Percentiles rank a stretch among this genome's conserved stretches.
These are phyloP conservation scores for Ampelomyces quisqualis DNA, from an alignment of 2,329 filamentous ascomycete species.

Conservation along the genomic window DNA sequence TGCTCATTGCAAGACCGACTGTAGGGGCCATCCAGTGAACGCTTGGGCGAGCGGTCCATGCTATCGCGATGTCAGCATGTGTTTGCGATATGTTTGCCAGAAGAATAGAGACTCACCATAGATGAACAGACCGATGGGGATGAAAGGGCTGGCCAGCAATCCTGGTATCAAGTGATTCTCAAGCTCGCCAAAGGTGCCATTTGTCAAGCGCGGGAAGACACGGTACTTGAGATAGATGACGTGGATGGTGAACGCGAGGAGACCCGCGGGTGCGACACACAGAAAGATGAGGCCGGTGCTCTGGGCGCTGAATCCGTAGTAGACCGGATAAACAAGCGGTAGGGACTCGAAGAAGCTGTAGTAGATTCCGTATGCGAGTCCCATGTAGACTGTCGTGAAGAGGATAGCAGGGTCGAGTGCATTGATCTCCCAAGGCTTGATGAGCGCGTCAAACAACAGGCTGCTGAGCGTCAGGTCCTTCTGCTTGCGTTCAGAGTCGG, in stretches of 20 bases:
- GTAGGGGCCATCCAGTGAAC: conserved; percentile 60
- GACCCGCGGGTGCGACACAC: conserved; percentile 70
- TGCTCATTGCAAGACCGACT: conserved; percentile 53
- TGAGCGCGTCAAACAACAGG: conserved; percentile 56
- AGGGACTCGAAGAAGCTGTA: conserved; percentile 71
- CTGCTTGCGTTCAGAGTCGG: conserved; percentile 74
- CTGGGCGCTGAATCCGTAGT: conserved; percentile 72
- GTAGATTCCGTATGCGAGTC: conserved; percentile 69
- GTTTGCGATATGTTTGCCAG: neutral
- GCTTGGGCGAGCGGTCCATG: conserved; percentile 63
- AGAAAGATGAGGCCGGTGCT: conserved; percentile 83
- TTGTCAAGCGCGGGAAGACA: conserved; percentile 59
- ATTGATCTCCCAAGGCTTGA: conserved; percentile 78
- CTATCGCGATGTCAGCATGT: conserved; percentile 7
- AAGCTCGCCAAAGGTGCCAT: conserved; percentile 68
- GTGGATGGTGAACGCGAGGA: conserved; percentile 64
- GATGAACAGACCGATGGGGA: conserved; percentile 64
- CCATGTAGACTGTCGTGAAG: conserved; percentile 81
- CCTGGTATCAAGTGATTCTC: conserved; percentile 75
- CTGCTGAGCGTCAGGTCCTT: conserved; percentile 35
- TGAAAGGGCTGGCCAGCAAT: conserved; percentile 52
- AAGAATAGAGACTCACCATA: conserved; percentile 49
- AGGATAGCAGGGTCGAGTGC: conserved; percentile 81
- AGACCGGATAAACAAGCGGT: conserved; percentile 67
- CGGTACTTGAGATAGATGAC: conserved; percentile 76